Evolutionary conservation across 1,284 basidiomycete species (phyloP).

Genomic region (Tilletia horrida): DNA sequence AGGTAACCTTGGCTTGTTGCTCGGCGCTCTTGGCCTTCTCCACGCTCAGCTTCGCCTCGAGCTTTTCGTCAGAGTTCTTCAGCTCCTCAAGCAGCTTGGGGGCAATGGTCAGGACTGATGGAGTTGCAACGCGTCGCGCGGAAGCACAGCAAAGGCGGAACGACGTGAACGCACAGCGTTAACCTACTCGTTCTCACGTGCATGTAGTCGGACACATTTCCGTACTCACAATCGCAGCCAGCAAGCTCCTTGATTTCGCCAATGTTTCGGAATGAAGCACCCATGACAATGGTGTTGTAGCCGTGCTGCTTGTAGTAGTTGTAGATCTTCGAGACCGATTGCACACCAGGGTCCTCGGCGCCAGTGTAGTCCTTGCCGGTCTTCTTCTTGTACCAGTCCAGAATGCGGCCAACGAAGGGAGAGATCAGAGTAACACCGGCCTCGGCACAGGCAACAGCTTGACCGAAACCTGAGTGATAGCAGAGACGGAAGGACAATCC

Average conservation of each 20-base stretch:
- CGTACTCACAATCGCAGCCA: constrained; percentile 68
- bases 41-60: constrained; percentile 81
- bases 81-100: constrained; percentile 88
- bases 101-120: constrained; percentile 75
- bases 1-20: constrained; percentile 75
- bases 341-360: constrained; percentile 85
- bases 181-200: no score
- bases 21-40: constrained; percentile 64
- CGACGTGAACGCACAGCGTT: no score
- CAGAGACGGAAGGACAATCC: background rate
- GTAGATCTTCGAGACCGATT: constrained; percentile 83
- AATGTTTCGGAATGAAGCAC: constrained; percentile 83
- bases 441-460: constrained; percentile 98
- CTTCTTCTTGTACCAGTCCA: constrained; percentile 54
- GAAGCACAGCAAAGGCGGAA: no score
- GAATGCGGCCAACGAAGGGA: constrained; percentile 87
- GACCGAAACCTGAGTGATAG: constrained; percentile 66
- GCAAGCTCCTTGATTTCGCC: constrained; percentile 93
- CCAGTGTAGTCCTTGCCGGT: constrained; percentile 49
- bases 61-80: constrained; percentile 70
- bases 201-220: no score
- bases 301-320: constrained; percentile 94
- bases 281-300: constrained; percentile 99
- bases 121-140: constrained; percentile 53
- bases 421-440: constrained; percentile 97